Evolutionary conservation across 1,284 basidiomycete species (phyloP), one percentile per base, ranked within the genome.

Genomic region (Leccinum pallidistipes): DNA sequence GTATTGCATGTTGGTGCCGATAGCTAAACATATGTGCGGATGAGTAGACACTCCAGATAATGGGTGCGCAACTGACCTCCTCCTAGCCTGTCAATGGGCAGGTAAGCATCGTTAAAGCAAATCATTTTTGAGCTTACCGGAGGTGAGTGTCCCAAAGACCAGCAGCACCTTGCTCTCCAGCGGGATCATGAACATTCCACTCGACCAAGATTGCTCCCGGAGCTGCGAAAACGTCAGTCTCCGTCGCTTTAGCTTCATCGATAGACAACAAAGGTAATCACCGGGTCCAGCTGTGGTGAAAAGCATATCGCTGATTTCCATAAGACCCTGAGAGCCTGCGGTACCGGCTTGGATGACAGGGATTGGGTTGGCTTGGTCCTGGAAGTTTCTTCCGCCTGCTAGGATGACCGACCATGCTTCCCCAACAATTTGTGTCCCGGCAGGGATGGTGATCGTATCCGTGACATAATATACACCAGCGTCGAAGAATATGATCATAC

Each of bases 401-500:
- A 54, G n/a, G 52, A 54, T 36, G 32, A 54, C 76, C 0, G 83
- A 76, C 82, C 82, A 86, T 4, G 79, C 81, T 66, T 86, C 84
- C 5, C 85, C 85, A 8, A 84, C 79, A 24, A 86, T 70, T 56
- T 78, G 78, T 0, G 80, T 78, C n/a, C 83, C 84, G 1, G 80
- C 76, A 14, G 85, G 85, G 57, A 86, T 81, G 10, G 72, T 78
- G 65, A 86, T 80, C 4, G 85, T 86, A 34, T 77, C 70, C 27
- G 79, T 75, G 55, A 86, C 76, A 38, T 81, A 67, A 72, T 86
- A 86, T n/a, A 77, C 78, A 8, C 81, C 81, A 2, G 78, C 76
- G 62, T 82, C 80, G 67, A 84, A 81, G 72, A 80, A 84, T 59
- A 84, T 80, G 67, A 84, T 81, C 70, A 78, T 82, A 76, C 82